A percentile compares a stretch with the other conserved stretches of the same genome.
Conservation (phyloP, 2,329 filamentous ascomycete genomes). For the Claviceps sp. region DNA sequence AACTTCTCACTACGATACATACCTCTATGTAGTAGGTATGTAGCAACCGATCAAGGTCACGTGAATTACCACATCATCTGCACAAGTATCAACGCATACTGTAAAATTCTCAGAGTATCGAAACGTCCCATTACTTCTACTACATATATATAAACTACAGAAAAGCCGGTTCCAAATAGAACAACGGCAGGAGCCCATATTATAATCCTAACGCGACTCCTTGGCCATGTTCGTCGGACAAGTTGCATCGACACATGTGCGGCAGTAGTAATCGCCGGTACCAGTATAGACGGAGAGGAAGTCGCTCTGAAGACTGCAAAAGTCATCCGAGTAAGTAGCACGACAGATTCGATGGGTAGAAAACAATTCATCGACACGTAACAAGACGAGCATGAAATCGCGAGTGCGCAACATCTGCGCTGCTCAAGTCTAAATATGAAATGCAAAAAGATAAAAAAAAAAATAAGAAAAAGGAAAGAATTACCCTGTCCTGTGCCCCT, state of each 20-base stretch:
- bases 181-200: background rate
- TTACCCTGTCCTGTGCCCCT: constrained; percentile 11
- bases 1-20: too few species aligned
- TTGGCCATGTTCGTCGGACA: background rate
- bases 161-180: background rate
- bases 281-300: background rate
- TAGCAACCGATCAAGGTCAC: too few species aligned
- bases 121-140: background rate
- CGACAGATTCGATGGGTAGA: background rate
- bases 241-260: too few species aligned
- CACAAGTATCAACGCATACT: background rate
- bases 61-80: background rate
- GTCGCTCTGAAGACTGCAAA: background rate
- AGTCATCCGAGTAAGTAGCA: background rate
- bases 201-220: background rate
- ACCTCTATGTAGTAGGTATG: too few species aligned
- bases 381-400: constrained; percentile 7
- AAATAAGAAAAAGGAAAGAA: background rate
- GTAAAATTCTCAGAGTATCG: background rate
- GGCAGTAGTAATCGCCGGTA: background rate
- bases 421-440: constrained; percentile 10
- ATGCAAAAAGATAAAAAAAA: constrained; percentile 5
- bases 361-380: background rate
- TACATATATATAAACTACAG: constrained; percentile 5
- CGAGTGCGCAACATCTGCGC: constrained; percentile 4